These are phyloP conservation scores for Ophiostoma australiae DNA, from an alignment of 2,329 filamentous ascomycete genomes.

Conservation along the genomic window DNA sequence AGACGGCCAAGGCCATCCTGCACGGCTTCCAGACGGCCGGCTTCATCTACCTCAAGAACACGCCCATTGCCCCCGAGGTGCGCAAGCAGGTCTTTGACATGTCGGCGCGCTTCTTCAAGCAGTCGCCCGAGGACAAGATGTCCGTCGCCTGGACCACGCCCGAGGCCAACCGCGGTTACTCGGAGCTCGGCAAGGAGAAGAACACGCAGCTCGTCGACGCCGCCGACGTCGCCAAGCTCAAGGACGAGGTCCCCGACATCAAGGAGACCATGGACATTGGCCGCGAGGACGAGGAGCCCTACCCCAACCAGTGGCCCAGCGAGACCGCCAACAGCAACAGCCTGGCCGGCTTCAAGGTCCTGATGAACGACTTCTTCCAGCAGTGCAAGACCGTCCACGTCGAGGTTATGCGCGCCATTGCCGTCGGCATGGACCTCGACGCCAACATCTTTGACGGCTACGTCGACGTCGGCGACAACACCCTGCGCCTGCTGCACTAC, in stretches of 20 bases:
- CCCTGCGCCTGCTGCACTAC: conserved; percentile 70
- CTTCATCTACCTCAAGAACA: conserved; percentile 83
- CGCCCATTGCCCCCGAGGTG: conserved; percentile 59
- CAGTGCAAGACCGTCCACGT: conserved; percentile 69
- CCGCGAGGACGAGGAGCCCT: conserved; percentile 51
- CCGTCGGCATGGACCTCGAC: conserved; percentile 70
- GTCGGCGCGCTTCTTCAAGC: conserved; percentile 67
- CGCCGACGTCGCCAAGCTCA: conserved; percentile 53
- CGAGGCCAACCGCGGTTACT: conserved; percentile 69
- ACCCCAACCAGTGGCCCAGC: conserved; percentile 72
- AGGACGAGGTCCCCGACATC: conserved; percentile 56
- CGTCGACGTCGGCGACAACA: conserved; percentile 66
- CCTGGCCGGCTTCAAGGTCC: conserved; percentile 57
- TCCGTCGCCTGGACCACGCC: conserved; percentile 65
- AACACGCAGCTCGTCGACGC: conserved; percentile 53
- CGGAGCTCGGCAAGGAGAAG: conserved; percentile 65
- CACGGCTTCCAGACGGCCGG: conserved; percentile 78
- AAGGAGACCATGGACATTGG: conserved; percentile 63
- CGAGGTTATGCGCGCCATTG: conserved; percentile 78
- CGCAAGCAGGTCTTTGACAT: conserved; percentile 59
- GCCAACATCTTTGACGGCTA: conserved; percentile 71
- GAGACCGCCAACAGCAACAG: conserved; percentile 41
- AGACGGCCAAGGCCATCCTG: conserved; percentile 67
- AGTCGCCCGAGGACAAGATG: conserved; percentile 59
- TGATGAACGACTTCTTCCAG: conserved; percentile 71